Base-by-base conservation (phyloP, 2,329 filamentous ascomycete genomes). In the Stagonosporopsis vannaccii region DNA sequence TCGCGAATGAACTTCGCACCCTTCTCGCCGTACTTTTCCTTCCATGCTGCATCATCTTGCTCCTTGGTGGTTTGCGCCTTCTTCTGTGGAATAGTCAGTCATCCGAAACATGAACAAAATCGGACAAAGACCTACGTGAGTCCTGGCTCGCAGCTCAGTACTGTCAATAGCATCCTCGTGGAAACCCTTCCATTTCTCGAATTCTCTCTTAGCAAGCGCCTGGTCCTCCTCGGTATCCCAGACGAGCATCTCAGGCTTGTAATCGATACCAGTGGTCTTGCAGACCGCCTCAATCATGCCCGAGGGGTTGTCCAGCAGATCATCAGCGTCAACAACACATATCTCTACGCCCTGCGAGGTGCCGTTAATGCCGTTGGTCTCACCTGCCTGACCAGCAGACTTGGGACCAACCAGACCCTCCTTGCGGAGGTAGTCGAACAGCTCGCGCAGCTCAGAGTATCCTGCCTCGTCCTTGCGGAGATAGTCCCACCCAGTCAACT, bases 161-260 rank as follows among this genome's bases (percentile, higher is more conserved):
- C 91, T 96, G 65, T 90, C 82, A 67, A 98, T 91, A 13, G 92
- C 95, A 80, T 98, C 95, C 66, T 98, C 90, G 75, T 98, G 95
- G 80, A 96, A 98, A 11, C 95, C 95, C 65, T 88, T 90, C 95
- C 95, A 98, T 81, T 99, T 98, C 79, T 93, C 92, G 78, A 98
- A 98, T 17, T 87, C 88, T 61, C 86, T 83, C 63, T 84, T 82
- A 3, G 93, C 94, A 59, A 85, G 80, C 47, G 78, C 67, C 65
- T 92, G 87, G 67, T 89, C 88, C 62, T 90, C 88, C 48, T 89
- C 87, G 25, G 88, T 87, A 60, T 90, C 85, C 95, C 95, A 98
- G 56, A 84, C 82, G 60, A 99, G 82, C 93, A 98, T 97, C 13
- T 85, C 81, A 0, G 87, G 85, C 40, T 80, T 80, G 76, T 89